Percentiles rank a stretch among this genome's conserved stretches.
Conservation (phyloP, 2,329 filamentous ascomycete genomes). For the Thielaviopsis populi region DNA sequence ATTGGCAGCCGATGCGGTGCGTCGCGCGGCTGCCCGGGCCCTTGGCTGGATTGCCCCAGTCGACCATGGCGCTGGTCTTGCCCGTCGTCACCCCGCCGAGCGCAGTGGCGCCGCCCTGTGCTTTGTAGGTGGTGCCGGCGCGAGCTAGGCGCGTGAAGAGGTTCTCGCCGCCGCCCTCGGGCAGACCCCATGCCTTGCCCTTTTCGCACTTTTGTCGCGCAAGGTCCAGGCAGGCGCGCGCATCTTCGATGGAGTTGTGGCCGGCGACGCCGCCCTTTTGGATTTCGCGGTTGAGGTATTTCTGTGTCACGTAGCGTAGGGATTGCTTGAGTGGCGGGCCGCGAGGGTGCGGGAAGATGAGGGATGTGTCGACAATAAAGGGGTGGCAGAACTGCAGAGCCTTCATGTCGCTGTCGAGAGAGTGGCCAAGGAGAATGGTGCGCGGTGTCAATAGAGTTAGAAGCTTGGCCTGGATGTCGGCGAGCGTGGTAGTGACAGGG, state of each 20-base stretch:
- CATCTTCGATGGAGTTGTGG: constrained; percentile 88
- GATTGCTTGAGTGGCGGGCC: constrained; percentile 82
- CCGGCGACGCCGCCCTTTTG: constrained; percentile 63
- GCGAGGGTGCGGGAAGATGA: constrained; percentile 79
- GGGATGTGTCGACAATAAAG: constrained; percentile 80
- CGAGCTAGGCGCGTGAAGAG: constrained; percentile 71
- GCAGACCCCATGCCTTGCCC: constrained; percentile 70
- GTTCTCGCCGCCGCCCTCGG: constrained; percentile 66
- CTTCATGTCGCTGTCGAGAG: constrained; percentile 67
- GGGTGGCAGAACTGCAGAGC: constrained; percentile 79
- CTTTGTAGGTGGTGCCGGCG: constrained; percentile 46
- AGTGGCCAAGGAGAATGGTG: constrained; percentile 66
- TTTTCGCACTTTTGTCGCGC: constrained; percentile 93
- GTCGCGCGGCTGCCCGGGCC: constrained; percentile 42
- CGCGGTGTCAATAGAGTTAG: constrained; percentile 55
- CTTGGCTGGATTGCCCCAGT: constrained; percentile 68
- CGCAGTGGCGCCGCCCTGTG: constrained; percentile 42
- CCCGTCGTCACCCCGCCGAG: constrained; percentile 39
- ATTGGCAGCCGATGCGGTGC: constrained; percentile 40
- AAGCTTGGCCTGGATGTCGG: constrained; percentile 68
- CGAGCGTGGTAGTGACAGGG: constrained; percentile 65
- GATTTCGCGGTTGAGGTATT: constrained; percentile 74
- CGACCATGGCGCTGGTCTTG: constrained; percentile 61
- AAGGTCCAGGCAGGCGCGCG: constrained; percentile 77
- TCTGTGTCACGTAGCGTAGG: constrained; percentile 76